Conservation (phyloP, 306 rosid species). For the Dalbergia cultrata region DNA sequence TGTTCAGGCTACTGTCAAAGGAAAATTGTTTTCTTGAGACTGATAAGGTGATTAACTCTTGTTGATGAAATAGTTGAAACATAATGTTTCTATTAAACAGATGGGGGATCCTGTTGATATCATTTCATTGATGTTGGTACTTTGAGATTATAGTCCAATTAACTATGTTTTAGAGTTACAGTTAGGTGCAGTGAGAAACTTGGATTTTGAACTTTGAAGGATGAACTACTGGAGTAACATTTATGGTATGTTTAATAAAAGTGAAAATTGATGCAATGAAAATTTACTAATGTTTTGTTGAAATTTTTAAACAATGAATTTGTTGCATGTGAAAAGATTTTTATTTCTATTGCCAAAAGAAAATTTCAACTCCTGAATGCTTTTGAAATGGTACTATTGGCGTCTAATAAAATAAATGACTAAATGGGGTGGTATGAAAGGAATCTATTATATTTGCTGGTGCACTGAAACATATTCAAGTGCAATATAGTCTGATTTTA, state of each 20-base stretch:
- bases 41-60: constrained; percentile 67
- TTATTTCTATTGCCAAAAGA: constrained; percentile 11
- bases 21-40: constrained; percentile 67
- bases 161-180: background rate
- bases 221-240: constrained; percentile 11
- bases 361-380: background rate
- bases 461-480: background rate
- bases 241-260: constrained; percentile 29
- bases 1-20: constrained; percentile 82
- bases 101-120: constrained; percentile 5
- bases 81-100: constrained; percentile 16
- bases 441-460: constrained; percentile 10
- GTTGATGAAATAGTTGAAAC: constrained; percentile 14
- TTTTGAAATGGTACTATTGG: background rate
- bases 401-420: constrained; percentile 21
- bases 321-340: background rate
- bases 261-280: constrained; percentile 24
- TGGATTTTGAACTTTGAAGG: constrained; percentile 14
- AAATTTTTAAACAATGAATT: background rate
- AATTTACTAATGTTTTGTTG: background rate
- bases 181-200: constrained; percentile 15
- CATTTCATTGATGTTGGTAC: constrained; percentile 18
- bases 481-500: background rate
- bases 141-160: constrained; percentile 33
- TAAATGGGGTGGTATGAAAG: background rate